Percentiles rank a stretch among this genome's conserved stretches.
These are phyloP conservation scores for Fragaria iinumae DNA, from an alignment of 306 rosid genomes.

Conservation along the genomic window DNA sequence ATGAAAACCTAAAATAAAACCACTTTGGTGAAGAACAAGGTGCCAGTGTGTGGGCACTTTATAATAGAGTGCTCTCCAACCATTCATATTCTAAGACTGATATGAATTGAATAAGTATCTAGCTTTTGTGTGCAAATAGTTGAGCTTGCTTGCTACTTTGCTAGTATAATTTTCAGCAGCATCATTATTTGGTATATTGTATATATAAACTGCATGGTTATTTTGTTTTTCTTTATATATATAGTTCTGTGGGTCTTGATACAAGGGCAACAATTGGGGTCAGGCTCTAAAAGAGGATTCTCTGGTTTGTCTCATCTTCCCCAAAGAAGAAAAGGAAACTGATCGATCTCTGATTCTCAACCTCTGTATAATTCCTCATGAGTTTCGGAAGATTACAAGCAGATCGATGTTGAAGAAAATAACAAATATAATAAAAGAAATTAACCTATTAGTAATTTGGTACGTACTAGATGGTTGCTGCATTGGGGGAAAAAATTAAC, in stretches of 20 bases:
- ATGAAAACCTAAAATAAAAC: neutral
- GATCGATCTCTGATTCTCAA: neutral
- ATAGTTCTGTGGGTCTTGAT: neutral
- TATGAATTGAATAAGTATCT: neutral
- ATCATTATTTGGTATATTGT: neutral
- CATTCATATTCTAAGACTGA: neutral
- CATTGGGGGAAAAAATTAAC: neutral
- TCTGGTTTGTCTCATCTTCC: constrained; percentile 19
- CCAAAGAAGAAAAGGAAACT: neutral
- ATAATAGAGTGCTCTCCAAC: constrained; percentile 14
- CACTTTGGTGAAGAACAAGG: constrained; percentile 6
- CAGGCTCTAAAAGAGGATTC: neutral
- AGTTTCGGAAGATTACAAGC: neutral
- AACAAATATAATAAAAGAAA: neutral
- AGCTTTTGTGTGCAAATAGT: neutral
- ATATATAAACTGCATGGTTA: neutral
- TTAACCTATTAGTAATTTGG: neutral
- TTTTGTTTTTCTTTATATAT: neutral
- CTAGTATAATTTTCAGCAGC: neutral
- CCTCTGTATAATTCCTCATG: neutral
- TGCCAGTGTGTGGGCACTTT: neutral
- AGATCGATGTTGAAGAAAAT: neutral
- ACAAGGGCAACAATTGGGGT: neutral
- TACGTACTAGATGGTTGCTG: constrained; percentile 6
- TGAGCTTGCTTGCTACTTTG: neutral